These are phyloP conservation scores for Seiridium cupressi DNA, from an alignment of 2,329 filamentous ascomycete genomes.

Conservation along the genomic window DNA sequence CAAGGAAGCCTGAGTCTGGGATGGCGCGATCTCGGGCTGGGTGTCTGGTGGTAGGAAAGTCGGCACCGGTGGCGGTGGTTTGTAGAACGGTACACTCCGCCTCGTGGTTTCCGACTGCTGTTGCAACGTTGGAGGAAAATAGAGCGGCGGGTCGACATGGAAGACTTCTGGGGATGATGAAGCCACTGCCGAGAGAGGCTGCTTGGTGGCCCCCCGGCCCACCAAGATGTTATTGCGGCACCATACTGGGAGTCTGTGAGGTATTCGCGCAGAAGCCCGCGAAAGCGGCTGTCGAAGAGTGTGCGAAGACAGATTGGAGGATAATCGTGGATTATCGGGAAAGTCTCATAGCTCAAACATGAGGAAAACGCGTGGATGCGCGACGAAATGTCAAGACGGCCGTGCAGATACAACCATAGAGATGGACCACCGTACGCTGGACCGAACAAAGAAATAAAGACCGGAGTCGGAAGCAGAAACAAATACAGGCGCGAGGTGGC, in stretches of 20 bases:
- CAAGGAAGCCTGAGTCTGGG: not conserved
- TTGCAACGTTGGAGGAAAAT: constrained; percentile 1
- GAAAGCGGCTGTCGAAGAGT: constrained; percentile 30
- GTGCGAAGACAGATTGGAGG: constrained; percentile 31
- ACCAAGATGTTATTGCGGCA: constrained; percentile 33
- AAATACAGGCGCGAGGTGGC: constrained; percentile 1
- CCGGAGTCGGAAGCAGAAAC: not conserved
- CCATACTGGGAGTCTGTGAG: constrained; percentile 35
- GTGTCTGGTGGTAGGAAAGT: not conserved
- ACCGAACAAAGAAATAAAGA: not conserved
- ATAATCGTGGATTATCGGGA: constrained; percentile 12
- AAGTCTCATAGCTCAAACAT: constrained; percentile 21
- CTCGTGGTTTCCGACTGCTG: not conserved
- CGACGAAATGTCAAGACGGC: not conserved
- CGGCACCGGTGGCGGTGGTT: constrained; percentile 3
- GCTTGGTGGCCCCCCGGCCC: constrained; percentile 34
- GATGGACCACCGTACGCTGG: not conserved
- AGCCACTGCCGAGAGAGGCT: constrained; percentile 20
- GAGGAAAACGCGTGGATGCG: not conserved
- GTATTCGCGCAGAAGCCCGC: constrained; percentile 44
- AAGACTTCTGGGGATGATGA: constrained; percentile 15
- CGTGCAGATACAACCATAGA: not conserved
- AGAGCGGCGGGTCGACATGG: constrained; percentile 18
- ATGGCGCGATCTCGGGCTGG: not conserved
- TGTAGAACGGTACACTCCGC: constrained; percentile 1